Percentiles rank a stretch among this genome's conserved stretches.
Conservation (phyloP, 2,329 filamentous ascomycete species). For the Diplocarpon rosae region DNA sequence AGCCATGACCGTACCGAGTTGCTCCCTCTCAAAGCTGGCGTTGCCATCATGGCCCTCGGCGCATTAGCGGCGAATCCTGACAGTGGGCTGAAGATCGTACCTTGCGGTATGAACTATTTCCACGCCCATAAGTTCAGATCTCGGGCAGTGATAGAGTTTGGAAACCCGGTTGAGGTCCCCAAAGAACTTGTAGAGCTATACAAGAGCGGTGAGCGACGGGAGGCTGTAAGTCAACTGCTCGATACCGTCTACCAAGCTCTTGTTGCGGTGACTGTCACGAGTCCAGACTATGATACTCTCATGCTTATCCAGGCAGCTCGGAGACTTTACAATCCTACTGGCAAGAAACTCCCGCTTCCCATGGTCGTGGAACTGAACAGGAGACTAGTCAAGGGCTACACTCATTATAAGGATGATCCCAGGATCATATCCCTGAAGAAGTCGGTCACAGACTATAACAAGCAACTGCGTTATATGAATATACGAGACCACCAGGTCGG, state of each 20-base stretch:
- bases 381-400: constrained; percentile 81
- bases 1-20: constrained; percentile 91
- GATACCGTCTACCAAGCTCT: constrained; percentile 80
- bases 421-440: constrained; percentile 67
- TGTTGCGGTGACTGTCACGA: constrained; percentile 79
- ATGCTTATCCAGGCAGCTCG: constrained; percentile 94
- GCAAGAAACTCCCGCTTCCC: constrained; percentile 84
- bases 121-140: constrained; percentile 98
- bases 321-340: constrained; percentile 85
- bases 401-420: constrained; percentile 81
- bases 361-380: constrained; percentile 92
- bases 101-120: constrained; percentile 99
- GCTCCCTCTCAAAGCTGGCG: constrained; percentile 86
- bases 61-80: constrained; percentile 69
- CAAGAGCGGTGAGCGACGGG: constrained; percentile 68
- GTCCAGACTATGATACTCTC: constrained; percentile 88
- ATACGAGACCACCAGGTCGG: constrained; percentile 91
- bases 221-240: constrained; percentile 75
- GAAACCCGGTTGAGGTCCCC: constrained; percentile 76
- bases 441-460: constrained; percentile 76
- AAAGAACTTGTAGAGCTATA: constrained; percentile 76
- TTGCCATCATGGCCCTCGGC: constrained; percentile 95
- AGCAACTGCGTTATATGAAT: constrained; percentile 71
- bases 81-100: constrained; percentile 87
- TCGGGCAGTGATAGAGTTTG: constrained; percentile 90